These are phyloP conservation scores for Silene noctiflora DNA, from an alignment of 179 eudicot species.

Conservation along the genomic window DNA sequence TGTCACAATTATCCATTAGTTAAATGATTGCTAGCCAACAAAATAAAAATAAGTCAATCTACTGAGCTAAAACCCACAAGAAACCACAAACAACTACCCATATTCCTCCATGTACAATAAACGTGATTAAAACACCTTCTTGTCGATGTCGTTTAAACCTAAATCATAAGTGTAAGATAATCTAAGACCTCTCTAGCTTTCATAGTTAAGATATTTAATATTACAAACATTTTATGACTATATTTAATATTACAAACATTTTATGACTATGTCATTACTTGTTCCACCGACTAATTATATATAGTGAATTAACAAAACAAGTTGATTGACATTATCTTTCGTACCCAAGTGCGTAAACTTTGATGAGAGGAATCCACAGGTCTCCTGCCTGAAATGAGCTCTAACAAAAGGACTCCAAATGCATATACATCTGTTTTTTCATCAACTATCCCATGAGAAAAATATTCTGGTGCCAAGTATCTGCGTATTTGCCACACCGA, in stretches of 20 bases:
- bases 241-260: no score
- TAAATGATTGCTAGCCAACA: neutral
- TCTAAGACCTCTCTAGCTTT: no score
- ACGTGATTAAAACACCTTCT: no score
- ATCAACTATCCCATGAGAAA: constrained; percentile 91
- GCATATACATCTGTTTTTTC: constrained; percentile 97
- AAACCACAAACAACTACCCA: constrained; percentile 17
- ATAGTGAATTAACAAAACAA: no score
- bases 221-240: no score
- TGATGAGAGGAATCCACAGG: constrained; percentile 86
- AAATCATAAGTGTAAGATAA: no score
- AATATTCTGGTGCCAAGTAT: constrained; percentile 93
- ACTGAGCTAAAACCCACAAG: constrained; percentile 29
- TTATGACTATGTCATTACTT: no score
- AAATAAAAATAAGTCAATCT: neutral
- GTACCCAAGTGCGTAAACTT: constrained; percentile 89
- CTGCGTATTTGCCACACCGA: constrained; percentile 26
- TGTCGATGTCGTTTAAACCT: no score
- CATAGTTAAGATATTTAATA: no score
- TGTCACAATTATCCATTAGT: constrained; percentile 27
- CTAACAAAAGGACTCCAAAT: constrained; percentile 80
- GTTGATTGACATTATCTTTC: neutral
- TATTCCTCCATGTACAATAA: no score
- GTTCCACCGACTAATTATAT: no score
- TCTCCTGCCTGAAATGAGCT: constrained; percentile 75